These are phyloP conservation scores for Beverwykella pulmonaria DNA, from an alignment of 495 filamentous ascomycete genomes.

Conservation along the genomic window DNA sequence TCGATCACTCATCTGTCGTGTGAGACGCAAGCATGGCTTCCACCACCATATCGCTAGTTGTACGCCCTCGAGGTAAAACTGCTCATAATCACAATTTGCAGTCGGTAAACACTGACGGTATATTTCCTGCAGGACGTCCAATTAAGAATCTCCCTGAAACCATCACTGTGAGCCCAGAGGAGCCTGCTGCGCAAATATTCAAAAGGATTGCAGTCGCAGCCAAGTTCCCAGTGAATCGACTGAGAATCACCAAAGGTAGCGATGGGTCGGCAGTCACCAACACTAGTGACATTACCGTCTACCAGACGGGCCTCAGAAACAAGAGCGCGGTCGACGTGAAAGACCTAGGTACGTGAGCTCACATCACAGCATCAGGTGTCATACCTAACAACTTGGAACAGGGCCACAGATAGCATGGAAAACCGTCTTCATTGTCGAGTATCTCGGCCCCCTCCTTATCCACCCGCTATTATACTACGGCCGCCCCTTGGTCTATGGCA, in stretches of 20 bases:
- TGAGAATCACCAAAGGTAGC: conserved; percentile 70
- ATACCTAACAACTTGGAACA: conserved; percentile 43
- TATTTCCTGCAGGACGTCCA: conserved; percentile 42
- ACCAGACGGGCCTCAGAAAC: conserved; percentile 66
- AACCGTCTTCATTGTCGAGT: conserved; percentile 93
- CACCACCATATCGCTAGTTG: conserved; percentile 20
- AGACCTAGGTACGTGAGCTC: conserved; percentile 72
- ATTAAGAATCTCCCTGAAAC: conserved; percentile 45
- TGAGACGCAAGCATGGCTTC: conserved; percentile 22
- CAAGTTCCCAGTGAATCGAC: conserved; percentile 60
- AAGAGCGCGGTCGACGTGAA: conserved; percentile 82
- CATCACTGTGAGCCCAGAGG: conserved; percentile 36
- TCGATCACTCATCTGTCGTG: background rate
- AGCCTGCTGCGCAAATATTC: conserved; percentile 54
- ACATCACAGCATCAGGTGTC: background rate
- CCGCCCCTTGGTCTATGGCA: conserved; percentile 72
- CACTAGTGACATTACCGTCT: conserved; percentile 63
- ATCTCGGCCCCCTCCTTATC: conserved; percentile 90
- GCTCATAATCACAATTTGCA: too few relatives aligned
- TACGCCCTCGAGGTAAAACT: conserved; percentile 42
- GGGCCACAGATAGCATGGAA: conserved; percentile 92
- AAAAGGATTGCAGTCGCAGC: conserved; percentile 57
- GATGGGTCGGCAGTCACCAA: conserved; percentile 71
- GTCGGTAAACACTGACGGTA: too few relatives aligned
- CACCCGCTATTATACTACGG: conserved; percentile 72